Evolutionary conservation across 1,284 basidiomycete genomes (phyloP), one percentile per base, ranked within the genome.

Genomic region (Volvariella surrecta): DNA sequence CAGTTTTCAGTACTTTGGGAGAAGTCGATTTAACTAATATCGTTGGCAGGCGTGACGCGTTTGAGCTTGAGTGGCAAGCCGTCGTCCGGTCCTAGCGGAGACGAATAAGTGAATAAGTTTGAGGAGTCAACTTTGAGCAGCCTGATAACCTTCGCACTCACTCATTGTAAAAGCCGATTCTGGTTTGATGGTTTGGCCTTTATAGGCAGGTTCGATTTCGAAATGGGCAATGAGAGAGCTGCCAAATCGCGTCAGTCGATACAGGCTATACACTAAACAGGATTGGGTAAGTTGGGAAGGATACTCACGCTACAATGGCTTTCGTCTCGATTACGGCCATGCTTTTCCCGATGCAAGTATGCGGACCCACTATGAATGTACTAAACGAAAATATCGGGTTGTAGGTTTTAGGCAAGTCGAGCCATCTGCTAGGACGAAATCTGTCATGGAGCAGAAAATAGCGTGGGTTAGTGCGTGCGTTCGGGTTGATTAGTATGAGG

Each of bases 261-360:
- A 30, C 39, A 8, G 34, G 19, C 40, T 9, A 3, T 18, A 11
- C 10, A 21, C 21, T n/a, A 37, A 40, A 37, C 18, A 37, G n/a
- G n/a, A n/a, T n/a, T n/a, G n/a, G n/a, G n/a, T 37, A 16, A 8
- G 38, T 38, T 28, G 13, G 4, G 22, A 8, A 10, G 31, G 22
- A 19, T 34, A 59, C 66, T 41, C 45, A 71, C 70, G 62, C 58
- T 15, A 67, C 44, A 10, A 68, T 63, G 35, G 64, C 66, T 50
- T 73, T 74, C 71, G 73, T 75, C 53, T 75, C 73, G 28, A 68
- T 62, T 17, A 74, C 63, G 0, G 70, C 62, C 73, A 75, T 74
- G 0, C 70, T 73, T 54, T 66, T 71, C 2, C 69, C 70, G 32
- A 73, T 74, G 50, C 70, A 73, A 2, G 58, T 67, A 42, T 73